Evolutionary conservation across 2,329 filamentous ascomycete genomes (phyloP).

Genomic region (Neopestalotiopsis rosae): DNA sequence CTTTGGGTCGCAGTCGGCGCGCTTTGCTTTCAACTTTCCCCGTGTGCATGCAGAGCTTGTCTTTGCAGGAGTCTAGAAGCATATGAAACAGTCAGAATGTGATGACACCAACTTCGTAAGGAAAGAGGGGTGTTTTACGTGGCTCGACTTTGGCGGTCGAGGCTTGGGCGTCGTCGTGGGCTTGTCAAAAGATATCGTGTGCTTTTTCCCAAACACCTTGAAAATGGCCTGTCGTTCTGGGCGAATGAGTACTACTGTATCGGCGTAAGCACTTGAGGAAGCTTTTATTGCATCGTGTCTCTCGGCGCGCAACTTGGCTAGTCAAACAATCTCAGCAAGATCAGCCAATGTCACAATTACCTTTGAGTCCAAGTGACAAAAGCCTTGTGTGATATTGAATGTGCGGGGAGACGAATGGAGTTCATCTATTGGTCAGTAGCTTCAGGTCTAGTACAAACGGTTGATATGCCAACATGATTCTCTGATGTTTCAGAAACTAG

Average conservation of each 20-base stretch:
- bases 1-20: slow-evolving; percentile 4
- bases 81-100: not conserved
- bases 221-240: slow-evolving; percentile 30
- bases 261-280: not conserved
- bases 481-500: too few relatives aligned
- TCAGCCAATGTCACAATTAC: too few relatives aligned
- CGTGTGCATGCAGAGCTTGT: not conserved
- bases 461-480: too few relatives aligned
- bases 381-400: too few relatives aligned
- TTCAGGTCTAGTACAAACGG: too few relatives aligned
- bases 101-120: too few relatives aligned
- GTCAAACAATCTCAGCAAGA: too few relatives aligned
- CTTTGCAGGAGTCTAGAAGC: slow-evolving; percentile 2
- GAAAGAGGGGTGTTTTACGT: not conserved
- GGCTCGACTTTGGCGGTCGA: slow-evolving; percentile 1
- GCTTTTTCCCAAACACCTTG: slow-evolving; percentile 18
- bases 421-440: too few relatives aligned
- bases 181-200: slow-evolving; percentile 10
- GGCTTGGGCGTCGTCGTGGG: not conserved
- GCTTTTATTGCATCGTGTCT: too few relatives aligned
- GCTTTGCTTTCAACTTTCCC: not conserved
- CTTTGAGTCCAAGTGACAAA: too few relatives aligned
- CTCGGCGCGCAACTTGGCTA: too few relatives aligned
- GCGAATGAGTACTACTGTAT: slow-evolving; percentile 32
- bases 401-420: too few relatives aligned